Conservation (phyloP, 306 rosid species). For the Malus fusca region DNA sequence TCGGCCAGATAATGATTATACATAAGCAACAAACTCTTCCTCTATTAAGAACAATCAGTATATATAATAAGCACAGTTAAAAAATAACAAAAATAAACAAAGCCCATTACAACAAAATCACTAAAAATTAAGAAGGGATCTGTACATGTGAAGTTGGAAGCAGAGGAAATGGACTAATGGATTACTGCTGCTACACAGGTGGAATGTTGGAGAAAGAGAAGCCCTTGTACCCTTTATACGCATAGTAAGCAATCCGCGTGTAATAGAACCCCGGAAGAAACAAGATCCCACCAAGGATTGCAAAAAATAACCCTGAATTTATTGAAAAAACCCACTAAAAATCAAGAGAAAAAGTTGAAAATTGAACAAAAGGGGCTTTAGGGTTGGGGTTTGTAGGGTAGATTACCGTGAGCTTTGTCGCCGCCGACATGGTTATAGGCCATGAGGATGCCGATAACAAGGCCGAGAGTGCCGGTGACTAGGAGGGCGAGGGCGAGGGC, state of each 20-base stretch:
- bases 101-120: background rate
- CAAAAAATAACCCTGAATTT: constrained; percentile 77
- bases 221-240: constrained; percentile 92
- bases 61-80: background rate
- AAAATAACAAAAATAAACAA: background rate
- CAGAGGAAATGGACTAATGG: background rate
- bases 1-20: background rate
- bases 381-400: background rate
- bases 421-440: constrained; percentile 83
- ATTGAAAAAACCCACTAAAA: background rate
- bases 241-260: constrained; percentile 96
- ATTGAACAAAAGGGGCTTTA: background rate
- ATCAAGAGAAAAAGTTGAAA: background rate
- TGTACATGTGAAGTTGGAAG: constrained; percentile 24
- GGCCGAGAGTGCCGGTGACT: constrained; percentile 68
- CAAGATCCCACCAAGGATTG: constrained; percentile 67
- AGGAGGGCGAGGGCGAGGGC: constrained; percentile 88
- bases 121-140: constrained; percentile 5
- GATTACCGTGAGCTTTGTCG: constrained; percentile 82
- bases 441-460: constrained; percentile 74
- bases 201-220: constrained; percentile 98
- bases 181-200: constrained; percentile 41
- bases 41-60: background rate
- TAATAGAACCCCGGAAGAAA: constrained; percentile 96
- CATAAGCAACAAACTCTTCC: background rate